Base-by-base conservation (phyloP, 202 grass and related monocot species). In the Schoenoplectus tabernaemontani region DNA sequence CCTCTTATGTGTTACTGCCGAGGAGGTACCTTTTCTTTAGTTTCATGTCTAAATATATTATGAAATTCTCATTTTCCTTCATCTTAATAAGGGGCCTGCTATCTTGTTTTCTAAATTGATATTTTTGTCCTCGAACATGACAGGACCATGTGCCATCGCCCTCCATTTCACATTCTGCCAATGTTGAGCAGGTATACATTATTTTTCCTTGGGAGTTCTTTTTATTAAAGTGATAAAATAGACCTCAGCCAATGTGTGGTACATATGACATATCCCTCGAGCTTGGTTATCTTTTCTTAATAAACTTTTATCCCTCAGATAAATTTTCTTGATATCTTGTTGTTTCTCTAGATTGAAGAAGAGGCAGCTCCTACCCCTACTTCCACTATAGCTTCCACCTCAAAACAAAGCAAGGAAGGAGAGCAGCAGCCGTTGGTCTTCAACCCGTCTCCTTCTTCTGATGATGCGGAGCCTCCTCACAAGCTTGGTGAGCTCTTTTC, bases 401-500 rank as follows among this genome's bases (percentile, higher is more conserved):
- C 59, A 24, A 64, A 68, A 37, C 41, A 38, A 88, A 85, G 48
- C 24, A 81, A 76, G 85, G 59, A 64, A 88, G 74, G 26, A 71
- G 68, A 91, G 80, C 17, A 54, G 85, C 65, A 30, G 22, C 51
- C 34, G 54, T 11, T 34, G 12, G 47, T 16, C 15, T 51, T 51
- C 47, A 17, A 11, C 47, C 4, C 47, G 16, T 17, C 47, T 16
- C 74, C 39, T 80, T 23, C 54, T 68, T 54, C 68, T 71, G 87
- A 64, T 77, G 83, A 78, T 11, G 5, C 13, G 13, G 8, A 60
- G 33, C 63, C 56, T 83, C 63, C 76, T 63, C 59, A 83, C 34
- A 88, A 86, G 60, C 54, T 60, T 42, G 86, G 86, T 58, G 83
- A 85, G 60, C 58, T 80, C 57, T 34, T 88, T 34, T 56, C 39